Conservation (phyloP, 495 filamentous ascomycete species). For the Durotheca rogersii region DNA sequence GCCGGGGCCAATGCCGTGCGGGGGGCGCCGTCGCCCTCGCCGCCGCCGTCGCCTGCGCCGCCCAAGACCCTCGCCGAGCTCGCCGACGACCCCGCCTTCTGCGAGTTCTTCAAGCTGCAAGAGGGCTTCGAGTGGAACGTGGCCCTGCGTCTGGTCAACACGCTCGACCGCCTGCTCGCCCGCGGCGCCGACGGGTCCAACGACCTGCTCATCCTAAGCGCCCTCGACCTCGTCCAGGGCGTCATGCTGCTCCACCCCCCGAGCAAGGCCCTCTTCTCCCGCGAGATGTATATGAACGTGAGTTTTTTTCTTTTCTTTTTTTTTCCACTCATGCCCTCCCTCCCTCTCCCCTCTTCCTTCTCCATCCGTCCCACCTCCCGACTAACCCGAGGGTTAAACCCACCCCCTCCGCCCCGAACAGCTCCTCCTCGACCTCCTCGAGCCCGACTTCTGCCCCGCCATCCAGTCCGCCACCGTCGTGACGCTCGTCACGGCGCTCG, state of each 20-base stretch:
- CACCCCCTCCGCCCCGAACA: constrained; percentile 25
- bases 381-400: too few relatives aligned
- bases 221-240: constrained; percentile 88
- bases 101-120: constrained; percentile 95
- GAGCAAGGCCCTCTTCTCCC: constrained; percentile 80
- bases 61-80: constrained; percentile 67
- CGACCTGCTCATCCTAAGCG: constrained; percentile 84
- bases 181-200: constrained; percentile 77
- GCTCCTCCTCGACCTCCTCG: constrained; percentile 91
- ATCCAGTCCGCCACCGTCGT: constrained; percentile 88
- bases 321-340: too few relatives aligned
- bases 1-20: too few relatives aligned
- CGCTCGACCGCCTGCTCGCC: constrained; percentile 84
- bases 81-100: constrained; percentile 82
- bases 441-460: constrained; percentile 84
- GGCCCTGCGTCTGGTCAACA: constrained; percentile 78
- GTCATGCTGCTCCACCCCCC: constrained; percentile 90
- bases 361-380: too few relatives aligned
- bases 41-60: constrained; percentile 44
- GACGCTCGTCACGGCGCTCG: constrained; percentile 82
- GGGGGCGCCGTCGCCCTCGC: too few relatives aligned
- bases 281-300: constrained; percentile 93
- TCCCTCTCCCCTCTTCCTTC: not conserved
- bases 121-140: constrained; percentile 99
- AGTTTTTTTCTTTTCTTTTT: constrained; percentile 26